These are phyloP conservation scores for Lentithecium fluviatile DNA, from an alignment of 495 filamentous ascomycete genomes.

Conservation along the genomic window DNA sequence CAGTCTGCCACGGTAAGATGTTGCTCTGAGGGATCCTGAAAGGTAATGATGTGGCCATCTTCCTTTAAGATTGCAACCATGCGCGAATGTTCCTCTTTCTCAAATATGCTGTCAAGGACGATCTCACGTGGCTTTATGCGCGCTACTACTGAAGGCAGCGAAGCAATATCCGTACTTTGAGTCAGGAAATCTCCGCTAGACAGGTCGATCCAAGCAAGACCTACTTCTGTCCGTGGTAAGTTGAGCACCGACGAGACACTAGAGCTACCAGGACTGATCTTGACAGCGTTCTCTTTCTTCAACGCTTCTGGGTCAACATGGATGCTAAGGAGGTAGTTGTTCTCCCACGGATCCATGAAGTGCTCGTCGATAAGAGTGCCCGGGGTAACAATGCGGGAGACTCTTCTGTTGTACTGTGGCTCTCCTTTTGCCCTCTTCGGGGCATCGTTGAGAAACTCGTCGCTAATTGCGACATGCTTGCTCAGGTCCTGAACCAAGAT, in stretches of 20 bases:
- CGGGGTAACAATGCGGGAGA: slow-evolving; percentile 85
- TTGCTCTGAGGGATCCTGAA: slow-evolving; percentile 48
- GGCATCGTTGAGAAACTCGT: slow-evolving; percentile 76
- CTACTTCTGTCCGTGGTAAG: slow-evolving; percentile 52
- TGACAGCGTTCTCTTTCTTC: slow-evolving; percentile 16
- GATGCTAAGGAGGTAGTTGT: slow-evolving; percentile 85
- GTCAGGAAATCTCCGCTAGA: slow-evolving; percentile 93
- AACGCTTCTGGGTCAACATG: slow-evolving; percentile 50
- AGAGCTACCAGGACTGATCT: slow-evolving; percentile 41
- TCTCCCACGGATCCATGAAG: slow-evolving; percentile 88
- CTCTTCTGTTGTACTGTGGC: slow-evolving; percentile 75
- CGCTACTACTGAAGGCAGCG: slow-evolving; percentile 73
- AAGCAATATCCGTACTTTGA: slow-evolving; percentile 69
- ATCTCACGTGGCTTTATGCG: slow-evolving; percentile 84
- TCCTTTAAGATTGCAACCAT: slow-evolving; percentile 47
- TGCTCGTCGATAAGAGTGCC: slow-evolving; percentile 96
- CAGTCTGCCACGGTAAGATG: slow-evolving; percentile 63
- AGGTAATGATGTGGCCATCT: slow-evolving; percentile 60
- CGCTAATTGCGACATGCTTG: slow-evolving; percentile 87
- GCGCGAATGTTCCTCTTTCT: slow-evolving; percentile 37
- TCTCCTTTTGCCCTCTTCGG: slow-evolving; percentile 69
- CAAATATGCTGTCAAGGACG: slow-evolving; percentile 57
- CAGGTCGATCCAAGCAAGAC: slow-evolving; percentile 90
- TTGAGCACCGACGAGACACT: slow-evolving; percentile 29
- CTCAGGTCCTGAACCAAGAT: slow-evolving; percentile 86